Evolutionary conservation across 2,329 filamentous ascomycete species (phyloP).

Genomic region (Pseudocercospora fijiensis): DNA sequence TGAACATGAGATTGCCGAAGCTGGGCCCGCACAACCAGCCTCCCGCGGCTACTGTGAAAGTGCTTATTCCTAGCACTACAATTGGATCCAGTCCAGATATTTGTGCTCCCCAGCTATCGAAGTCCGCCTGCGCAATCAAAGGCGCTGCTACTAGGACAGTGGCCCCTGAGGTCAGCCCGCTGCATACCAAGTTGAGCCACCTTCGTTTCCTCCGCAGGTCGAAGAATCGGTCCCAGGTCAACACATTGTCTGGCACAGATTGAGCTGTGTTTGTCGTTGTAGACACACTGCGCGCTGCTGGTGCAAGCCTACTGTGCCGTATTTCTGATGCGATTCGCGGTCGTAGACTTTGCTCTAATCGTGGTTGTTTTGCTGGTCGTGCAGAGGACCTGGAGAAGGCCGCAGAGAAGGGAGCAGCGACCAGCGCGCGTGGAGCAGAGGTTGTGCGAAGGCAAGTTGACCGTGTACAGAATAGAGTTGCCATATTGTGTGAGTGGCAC

Average conservation of each 20-base stretch:
- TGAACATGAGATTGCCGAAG: slow-evolving; percentile 77
- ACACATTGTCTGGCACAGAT: slow-evolving; percentile 28
- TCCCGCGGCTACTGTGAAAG: slow-evolving; percentile 70
- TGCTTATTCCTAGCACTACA: slow-evolving; percentile 77
- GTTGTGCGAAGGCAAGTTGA: slow-evolving; percentile 12
- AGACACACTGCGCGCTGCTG: slow-evolving; percentile 2
- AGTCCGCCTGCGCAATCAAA: slow-evolving; percentile 67
- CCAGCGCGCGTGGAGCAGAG: slow-evolving; percentile 3
- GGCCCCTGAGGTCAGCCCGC: slow-evolving; percentile 62
- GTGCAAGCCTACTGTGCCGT: neutral
- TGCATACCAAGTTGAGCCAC: slow-evolving; percentile 77
- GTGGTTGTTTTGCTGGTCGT: slow-evolving; percentile 8
- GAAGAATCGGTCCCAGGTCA: slow-evolving; percentile 88
- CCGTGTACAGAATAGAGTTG: slow-evolving; percentile 16
- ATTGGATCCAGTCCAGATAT: slow-evolving; percentile 85
- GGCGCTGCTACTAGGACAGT: slow-evolving; percentile 63
- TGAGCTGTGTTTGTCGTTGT: slow-evolving; percentile 5
- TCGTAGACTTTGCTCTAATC: neutral
- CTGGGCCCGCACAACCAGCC: slow-evolving; percentile 88
- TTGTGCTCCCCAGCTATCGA: slow-evolving; percentile 64
- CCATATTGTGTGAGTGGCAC: slow-evolving; percentile 12
- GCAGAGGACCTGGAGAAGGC: slow-evolving; percentile 13
- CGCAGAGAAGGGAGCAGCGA: slow-evolving; percentile 5
- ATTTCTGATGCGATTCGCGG: slow-evolving; percentile 10
- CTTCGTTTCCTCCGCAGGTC: slow-evolving; percentile 81